phyloP scores from a whole-genome alignment of 2,329 filamentous ascomycete species.

The Penicillium glabrum region DNA sequence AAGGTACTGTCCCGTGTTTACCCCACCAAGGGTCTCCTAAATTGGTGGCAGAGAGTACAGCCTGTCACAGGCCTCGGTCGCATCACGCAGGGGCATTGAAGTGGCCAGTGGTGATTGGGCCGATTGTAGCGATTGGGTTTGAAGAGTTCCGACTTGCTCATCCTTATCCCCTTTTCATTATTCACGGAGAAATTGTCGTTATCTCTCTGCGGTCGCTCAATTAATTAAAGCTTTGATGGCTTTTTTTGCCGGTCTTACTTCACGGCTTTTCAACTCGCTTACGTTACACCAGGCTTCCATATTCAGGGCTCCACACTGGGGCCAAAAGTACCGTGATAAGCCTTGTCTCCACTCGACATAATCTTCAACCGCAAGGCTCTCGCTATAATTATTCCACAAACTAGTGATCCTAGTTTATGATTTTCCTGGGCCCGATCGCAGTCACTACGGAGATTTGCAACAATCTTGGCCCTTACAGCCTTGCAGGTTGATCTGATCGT shows the following conservation, averaged over 20 bases:
- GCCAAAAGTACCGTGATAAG: background rate
- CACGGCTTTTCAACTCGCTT: background rate
- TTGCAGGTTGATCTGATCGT: slow-evolving; percentile 14
- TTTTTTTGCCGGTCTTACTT: background rate
- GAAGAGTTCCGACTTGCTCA: background rate
- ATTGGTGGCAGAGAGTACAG: background rate
- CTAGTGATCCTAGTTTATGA: background rate
- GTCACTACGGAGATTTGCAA: background rate
- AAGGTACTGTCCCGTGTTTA: background rate
- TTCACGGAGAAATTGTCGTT: background rate
- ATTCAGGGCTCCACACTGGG: background rate
- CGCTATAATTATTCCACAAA: background rate
- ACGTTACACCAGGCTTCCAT: no score
- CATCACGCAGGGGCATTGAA: slow-evolving; percentile 1
- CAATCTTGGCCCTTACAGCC: slow-evolving; percentile 15
- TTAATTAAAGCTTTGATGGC: background rate
- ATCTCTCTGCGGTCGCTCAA: background rate
- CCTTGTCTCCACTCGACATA: background rate
- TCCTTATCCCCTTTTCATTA: background rate
- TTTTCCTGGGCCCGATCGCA: background rate
- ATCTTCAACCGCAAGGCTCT: background rate
- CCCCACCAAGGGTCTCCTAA: background rate
- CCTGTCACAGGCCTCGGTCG: slow-evolving; percentile 5
- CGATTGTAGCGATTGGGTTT: background rate
- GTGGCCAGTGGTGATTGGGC: background rate